Conservation (phyloP, 495 filamentous ascomycete genomes). For the Penicillium robsamsonii region DNA sequence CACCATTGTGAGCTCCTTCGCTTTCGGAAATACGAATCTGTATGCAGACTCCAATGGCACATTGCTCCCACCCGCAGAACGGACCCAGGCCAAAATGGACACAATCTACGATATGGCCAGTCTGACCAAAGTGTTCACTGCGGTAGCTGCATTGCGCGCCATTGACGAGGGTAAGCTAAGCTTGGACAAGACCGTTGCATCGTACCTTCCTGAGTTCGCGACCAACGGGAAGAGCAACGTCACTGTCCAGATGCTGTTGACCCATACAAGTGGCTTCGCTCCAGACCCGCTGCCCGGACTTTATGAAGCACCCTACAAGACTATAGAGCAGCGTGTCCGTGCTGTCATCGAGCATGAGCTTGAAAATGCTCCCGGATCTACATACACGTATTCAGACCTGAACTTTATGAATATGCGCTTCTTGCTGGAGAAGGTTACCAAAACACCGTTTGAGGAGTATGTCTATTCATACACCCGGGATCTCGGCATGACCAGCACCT, state of each 20-base stretch:
- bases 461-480: constrained; percentile 19
- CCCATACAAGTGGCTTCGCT: constrained; percentile 30
- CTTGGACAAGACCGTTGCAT: constrained; percentile 21
- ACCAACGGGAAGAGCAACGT: constrained; percentile 28
- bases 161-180: constrained; percentile 22
- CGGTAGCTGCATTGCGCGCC: constrained; percentile 20
- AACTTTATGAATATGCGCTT: constrained; percentile 30
- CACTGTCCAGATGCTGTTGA: constrained; percentile 27
- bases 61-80: constrained; percentile 17
- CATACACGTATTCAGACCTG: constrained; percentile 29
- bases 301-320: constrained; percentile 12
- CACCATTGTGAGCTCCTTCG: constrained; percentile 28
- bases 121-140: constrained; percentile 29
- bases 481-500: constrained; percentile 28
- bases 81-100: constrained; percentile 20
- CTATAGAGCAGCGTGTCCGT: constrained; percentile 22
- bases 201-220: constrained; percentile 27
- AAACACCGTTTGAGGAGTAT: constrained; percentile 19
- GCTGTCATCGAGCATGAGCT: constrained; percentile 24
- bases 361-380: constrained; percentile 22
- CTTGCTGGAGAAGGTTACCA: constrained; percentile 25
- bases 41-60: constrained; percentile 30
- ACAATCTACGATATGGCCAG: constrained; percentile 34
- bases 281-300: constrained; percentile 21
- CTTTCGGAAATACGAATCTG: constrained; percentile 27